A percentile compares a stretch with the other conserved stretches of the same genome.
Conservation (phyloP, 345 rosid species). For the Bruguiera sexangula region DNA sequence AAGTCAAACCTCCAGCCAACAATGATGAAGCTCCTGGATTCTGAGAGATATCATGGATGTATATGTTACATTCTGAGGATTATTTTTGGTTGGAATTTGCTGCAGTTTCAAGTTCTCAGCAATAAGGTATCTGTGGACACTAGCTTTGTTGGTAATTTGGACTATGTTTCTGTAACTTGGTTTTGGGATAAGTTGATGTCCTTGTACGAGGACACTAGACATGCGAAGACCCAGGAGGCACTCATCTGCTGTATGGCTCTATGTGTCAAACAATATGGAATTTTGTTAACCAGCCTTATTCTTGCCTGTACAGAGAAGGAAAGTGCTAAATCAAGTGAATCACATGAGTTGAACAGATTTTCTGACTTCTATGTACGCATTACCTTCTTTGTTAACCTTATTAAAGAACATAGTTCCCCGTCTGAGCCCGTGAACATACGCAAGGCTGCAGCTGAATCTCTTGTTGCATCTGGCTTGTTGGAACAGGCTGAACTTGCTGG, state of each 20-base stretch:
- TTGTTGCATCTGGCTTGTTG: slow-evolving; percentile 77
- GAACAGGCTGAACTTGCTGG: slow-evolving; percentile 72
- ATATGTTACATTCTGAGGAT: slow-evolving; percentile 64
- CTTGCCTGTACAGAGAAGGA: slow-evolving; percentile 25
- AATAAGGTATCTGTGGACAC: slow-evolving; percentile 24
- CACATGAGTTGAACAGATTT: slow-evolving; percentile 30
- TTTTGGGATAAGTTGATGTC: slow-evolving; percentile 65
- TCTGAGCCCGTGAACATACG: slow-evolving; percentile 82
- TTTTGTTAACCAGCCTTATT: slow-evolving; percentile 31
- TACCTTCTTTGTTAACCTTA: slow-evolving; percentile 48
- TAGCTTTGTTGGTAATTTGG: slow-evolving; percentile 54
- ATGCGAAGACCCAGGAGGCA: slow-evolving; percentile 55
- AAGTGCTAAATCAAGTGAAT: slow-evolving; percentile 15
- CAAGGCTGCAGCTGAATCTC: slow-evolving; percentile 74
- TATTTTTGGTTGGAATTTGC: slow-evolving; percentile 75
- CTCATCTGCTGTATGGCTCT: slow-evolving; percentile 83
- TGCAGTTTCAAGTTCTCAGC: slow-evolving; percentile 44
- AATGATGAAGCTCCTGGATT: slow-evolving; percentile 51
- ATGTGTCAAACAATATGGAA: slow-evolving; percentile 56
- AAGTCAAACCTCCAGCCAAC: slow-evolving; percentile 55
- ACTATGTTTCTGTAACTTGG: slow-evolving; percentile 44
- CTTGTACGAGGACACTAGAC: slow-evolving; percentile 53
- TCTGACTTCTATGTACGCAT: slow-evolving; percentile 45
- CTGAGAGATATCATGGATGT: slow-evolving; percentile 71
- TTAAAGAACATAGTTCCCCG: slow-evolving; percentile 65